Evolutionary conservation across 148 eudicot genomes (phyloP).

Genomic region (Rhododendron vialii): DNA sequence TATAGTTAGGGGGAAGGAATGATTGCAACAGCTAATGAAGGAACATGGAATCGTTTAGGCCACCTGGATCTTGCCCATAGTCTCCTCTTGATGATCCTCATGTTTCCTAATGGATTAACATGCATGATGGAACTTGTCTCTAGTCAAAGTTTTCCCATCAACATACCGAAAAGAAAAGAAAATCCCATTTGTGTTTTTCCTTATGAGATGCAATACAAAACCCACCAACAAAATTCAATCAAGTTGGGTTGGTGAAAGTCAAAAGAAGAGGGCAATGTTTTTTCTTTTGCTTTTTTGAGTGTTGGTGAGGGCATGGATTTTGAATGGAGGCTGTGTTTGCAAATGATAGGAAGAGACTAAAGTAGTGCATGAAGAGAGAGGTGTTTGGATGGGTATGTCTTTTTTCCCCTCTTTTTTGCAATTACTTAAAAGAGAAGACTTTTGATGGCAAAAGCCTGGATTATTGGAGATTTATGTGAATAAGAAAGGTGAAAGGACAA

Average conservation of each 20-base stretch:
- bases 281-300: background rate
- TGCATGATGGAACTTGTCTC: slow-evolving; percentile 6
- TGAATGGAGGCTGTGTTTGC: background rate
- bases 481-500: background rate
- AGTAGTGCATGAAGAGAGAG: background rate
- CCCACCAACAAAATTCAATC: background rate
- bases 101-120: slow-evolving; percentile 2
- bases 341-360: slow-evolving; percentile 3
- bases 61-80: background rate
- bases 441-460: slow-evolving; percentile 1
- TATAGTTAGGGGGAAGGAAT: background rate
- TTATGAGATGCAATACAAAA: background rate
- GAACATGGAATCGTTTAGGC: background rate
- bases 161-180: background rate
- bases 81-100: background rate
- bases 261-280: background rate
- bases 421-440: background rate
- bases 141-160: background rate
- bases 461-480: background rate
- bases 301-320: background rate
- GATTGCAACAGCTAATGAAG: background rate
- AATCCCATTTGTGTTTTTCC: background rate
- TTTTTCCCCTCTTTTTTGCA: background rate
- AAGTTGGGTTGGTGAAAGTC: slow-evolving; percentile 12
- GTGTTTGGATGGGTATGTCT: background rate